Evolutionary conservation across 2,329 filamentous ascomycete species (phyloP).

Genomic region (Colletotrichum higginsianum): DNA sequence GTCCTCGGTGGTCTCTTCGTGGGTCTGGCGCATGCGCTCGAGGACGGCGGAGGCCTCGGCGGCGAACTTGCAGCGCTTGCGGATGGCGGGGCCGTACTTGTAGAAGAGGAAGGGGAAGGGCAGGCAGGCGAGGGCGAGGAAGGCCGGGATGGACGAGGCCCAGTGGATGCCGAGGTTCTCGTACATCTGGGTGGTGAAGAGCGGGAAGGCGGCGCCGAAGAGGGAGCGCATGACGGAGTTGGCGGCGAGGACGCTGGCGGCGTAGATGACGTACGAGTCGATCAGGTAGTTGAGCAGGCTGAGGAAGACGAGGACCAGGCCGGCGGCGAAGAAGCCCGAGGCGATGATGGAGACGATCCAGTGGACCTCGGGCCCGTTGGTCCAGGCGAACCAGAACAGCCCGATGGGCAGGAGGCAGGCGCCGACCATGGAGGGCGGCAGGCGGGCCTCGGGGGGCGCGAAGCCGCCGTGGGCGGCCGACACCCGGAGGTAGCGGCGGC

Average conservation of each 20-base stretch:
- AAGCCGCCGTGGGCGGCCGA: conserved; percentile 60
- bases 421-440: conserved; percentile 70
- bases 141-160: conserved; percentile 81
- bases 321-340: conserved; percentile 53
- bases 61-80: conserved; percentile 69
- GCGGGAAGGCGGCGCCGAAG: conserved; percentile 80
- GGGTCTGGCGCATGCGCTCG: conserved; percentile 55
- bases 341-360: conserved; percentile 62
- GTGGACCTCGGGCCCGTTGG: conserved; percentile 64
- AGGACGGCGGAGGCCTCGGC: conserved; percentile 73
- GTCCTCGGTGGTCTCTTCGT: conserved; percentile 35
- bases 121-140: conserved; percentile 79
- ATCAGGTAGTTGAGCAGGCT: conserved; percentile 69
- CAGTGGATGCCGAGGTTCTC: conserved; percentile 78
- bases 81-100: conserved; percentile 72
- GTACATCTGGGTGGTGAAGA: conserved; percentile 77
- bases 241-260: conserved; percentile 81
- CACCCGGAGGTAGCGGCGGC: conserved; percentile 58
- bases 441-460: conserved; percentile 70
- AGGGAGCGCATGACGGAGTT: conserved; percentile 80
- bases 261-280: conserved; percentile 75
- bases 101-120: conserved; percentile 85
- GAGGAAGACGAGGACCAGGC: conserved; percentile 68
- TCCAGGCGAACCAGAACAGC: conserved; percentile 73
- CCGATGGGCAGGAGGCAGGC: conserved; percentile 67